Base-by-base conservation (phyloP, 345 rosid species). In the Kandelia obovata region DNA sequence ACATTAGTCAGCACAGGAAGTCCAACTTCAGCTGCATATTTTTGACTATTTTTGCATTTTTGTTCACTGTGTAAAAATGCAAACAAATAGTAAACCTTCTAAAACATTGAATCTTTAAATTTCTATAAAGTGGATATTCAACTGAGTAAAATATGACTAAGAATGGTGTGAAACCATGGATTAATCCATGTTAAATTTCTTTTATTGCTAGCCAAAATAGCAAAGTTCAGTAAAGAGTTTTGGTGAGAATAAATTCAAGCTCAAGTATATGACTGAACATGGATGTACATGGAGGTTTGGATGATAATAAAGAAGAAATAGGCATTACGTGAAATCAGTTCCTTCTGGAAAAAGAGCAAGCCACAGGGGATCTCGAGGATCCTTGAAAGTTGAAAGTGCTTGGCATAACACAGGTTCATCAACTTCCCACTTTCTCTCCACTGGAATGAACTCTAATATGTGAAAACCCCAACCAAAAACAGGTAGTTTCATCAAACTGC, bases 311-410 rank as follows among this genome's bases (percentile, higher is more conserved):
- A 71, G 64, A 61, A 73, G 71, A 75, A 57, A 56, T 31, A 69
- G 70, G 39, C 70, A 67, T 56, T 84, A 91, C 96, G 91, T 86
- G 76, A 83, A 91, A 80, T 91, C 92, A 35, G 97, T 91, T 79
- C 97, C 97, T 81, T 91, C 92, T 0, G 97, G 97, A 81, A 91
- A 91, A 26, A 91, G 85, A 68, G 90, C 88, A 61, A 91, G 97
- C 97, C 97, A 91, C 43, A 91, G 82, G 26, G 91, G 88, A 68
- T 89, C 97, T 53, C 5, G 84, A 78, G 87, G 88, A 77, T 86
- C 79, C 66, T 81, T 78, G 75, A 91, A 86, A 69, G 86, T 83
- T 1, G 92, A 87, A 60, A 91, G 88, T 82, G 74, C 80, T 68
- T 77, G 83, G 47, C 65, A 76, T 81, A 89, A 55, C 31, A 83